A percentile compares a stretch with the other conserved stretches of the same genome.
Evolutionary conservation across 768 basidiomycete genomes (phyloP).

Genomic region (Podaxis rugospora): DNA sequence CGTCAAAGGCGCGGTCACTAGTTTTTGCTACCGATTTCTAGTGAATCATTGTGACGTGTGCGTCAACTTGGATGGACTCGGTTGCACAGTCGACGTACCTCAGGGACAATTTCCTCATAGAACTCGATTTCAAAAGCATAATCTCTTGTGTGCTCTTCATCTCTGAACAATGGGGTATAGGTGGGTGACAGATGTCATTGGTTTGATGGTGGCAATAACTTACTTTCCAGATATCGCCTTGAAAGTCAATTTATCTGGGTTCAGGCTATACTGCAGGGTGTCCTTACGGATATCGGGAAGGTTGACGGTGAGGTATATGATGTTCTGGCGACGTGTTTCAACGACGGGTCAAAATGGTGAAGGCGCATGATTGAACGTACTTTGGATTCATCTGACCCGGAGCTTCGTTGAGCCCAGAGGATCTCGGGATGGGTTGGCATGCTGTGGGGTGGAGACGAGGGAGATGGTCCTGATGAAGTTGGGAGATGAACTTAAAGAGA

Average conservation of each 20-base stretch:
- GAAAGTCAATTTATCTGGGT: conserved; percentile 55
- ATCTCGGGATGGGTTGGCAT: conserved; percentile 77
- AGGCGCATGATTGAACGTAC: conserved; percentile 31
- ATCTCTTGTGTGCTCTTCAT: conserved; percentile 47
- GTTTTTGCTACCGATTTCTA: conserved; percentile 59
- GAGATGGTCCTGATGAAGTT: conserved; percentile 9
- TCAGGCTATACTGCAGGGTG: conserved; percentile 58
- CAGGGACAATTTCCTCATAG: conserved; percentile 69
- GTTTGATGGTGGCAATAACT: conserved; percentile 19
- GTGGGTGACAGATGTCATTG: background rate
- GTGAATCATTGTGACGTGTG: background rate
- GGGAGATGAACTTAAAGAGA: conserved; percentile 17
- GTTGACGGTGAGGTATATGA: conserved; percentile 83
- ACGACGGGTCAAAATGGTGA: conserved; percentile 18
- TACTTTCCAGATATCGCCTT: conserved; percentile 64
- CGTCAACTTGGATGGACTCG: background rate
- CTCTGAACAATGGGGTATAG: conserved; percentile 20
- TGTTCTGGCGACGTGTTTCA: conserved; percentile 51
- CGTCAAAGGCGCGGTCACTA: conserved; percentile 60
- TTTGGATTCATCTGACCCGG: conserved; percentile 57
- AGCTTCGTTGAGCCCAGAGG: conserved; percentile 94
- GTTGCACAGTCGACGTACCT: conserved; percentile 42
- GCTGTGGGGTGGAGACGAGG: conserved; percentile 13
- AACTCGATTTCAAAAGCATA: conserved; percentile 78
- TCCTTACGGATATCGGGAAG: conserved; percentile 64